Evolutionary conservation across 2,329 filamentous ascomycete genomes (phyloP).

Genomic region (Aspergillus sp.): DNA sequence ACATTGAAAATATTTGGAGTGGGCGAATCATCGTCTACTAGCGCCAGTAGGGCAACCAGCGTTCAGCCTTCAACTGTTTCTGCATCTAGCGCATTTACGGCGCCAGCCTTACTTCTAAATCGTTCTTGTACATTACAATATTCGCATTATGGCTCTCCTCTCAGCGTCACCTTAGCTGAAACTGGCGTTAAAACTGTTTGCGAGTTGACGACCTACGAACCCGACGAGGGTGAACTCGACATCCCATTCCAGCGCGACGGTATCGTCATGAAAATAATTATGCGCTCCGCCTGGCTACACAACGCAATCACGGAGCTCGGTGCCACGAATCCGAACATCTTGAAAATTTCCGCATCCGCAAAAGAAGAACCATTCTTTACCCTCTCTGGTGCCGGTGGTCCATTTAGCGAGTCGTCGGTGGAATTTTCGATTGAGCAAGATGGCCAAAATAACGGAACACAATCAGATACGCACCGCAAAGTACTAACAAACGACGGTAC

Average conservation of each 20-base stretch:
- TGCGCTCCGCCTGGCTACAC: slow-evolving; percentile 61
- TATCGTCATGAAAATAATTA: slow-evolving; percentile 89
- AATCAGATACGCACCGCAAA: slow-evolving; percentile 31
- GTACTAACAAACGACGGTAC: slow-evolving; percentile 39
- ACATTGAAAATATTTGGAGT: slow-evolving; percentile 93
- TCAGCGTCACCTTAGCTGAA: slow-evolving; percentile 85
- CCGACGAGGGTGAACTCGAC: slow-evolving; percentile 55
- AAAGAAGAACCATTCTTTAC: slow-evolving; percentile 67
- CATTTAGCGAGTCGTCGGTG: slow-evolving; percentile 60
- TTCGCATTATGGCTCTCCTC: slow-evolving; percentile 68
- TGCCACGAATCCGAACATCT: slow-evolving; percentile 67
- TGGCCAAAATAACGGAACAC: slow-evolving; percentile 21
- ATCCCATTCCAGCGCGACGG: slow-evolving; percentile 85
- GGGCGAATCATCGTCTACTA: slow-evolving; percentile 56
- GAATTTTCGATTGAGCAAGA: slow-evolving; percentile 56
- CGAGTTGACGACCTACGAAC: slow-evolving; percentile 83
- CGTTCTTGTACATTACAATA: slow-evolving; percentile 87
- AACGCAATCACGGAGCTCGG: slow-evolving; percentile 55
- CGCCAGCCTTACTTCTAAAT: slow-evolving; percentile 76
- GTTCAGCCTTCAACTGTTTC: slow-evolving; percentile 36
- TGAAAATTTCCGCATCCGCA: slow-evolving; percentile 67
- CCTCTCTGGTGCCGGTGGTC: slow-evolving; percentile 63
- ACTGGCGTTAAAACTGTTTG: slow-evolving; percentile 84
- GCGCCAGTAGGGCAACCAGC: slow-evolving; percentile 26
- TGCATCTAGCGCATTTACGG: slow-evolving; percentile 73